Base-by-base conservation (phyloP, 345 rosid genomes). In the Camelina laxa region DNA sequence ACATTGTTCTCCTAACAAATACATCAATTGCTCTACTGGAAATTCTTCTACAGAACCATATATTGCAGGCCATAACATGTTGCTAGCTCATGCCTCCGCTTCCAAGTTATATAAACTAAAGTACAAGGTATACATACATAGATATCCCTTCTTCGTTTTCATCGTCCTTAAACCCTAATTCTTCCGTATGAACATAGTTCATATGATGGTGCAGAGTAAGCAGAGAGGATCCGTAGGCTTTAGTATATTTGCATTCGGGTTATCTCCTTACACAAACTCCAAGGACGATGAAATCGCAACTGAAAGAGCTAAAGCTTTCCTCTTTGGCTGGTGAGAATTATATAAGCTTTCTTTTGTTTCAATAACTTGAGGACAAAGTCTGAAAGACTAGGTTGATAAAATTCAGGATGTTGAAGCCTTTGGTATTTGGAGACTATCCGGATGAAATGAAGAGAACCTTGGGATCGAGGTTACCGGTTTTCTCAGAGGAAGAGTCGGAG, bases 1-100 rank as follows among this genome's bases (percentile, higher is more conserved):
- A 49, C 54, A 9, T 49, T 17, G 54, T 49, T 17, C 22, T 49
- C 22, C 54, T 8, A 17, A 17, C 22, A 49, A 17, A 9, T 49
- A 6, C 54, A 49, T 49, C 54, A 49, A 49, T 7, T 49, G 22
- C 4, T 17, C 54, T 49, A 19, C 22, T 49, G 54, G 54, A 49
- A 49, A 49, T 19, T 49, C 54, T 49, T 49, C 54, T 49, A 49
- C 24, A 49, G 54, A 49, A 17, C 54, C 22, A 19, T 17, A 49
- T 8, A 3, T 49, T 49, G 54, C 54, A 49, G 54, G 22, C 49
- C 49, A 49, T 49, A 49, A 49, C 54, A 49, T 49, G 22, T 49
- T 49, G 24, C 54, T 49, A 49, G 22, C 54, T 49, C 54, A 49
- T 49, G 54, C 54, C 13, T 49, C 54, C 19, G 24, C 6, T 17